Conservation (phyloP, 805 yeast genomes). For the Cyberlindnera mycetangii region DNA sequence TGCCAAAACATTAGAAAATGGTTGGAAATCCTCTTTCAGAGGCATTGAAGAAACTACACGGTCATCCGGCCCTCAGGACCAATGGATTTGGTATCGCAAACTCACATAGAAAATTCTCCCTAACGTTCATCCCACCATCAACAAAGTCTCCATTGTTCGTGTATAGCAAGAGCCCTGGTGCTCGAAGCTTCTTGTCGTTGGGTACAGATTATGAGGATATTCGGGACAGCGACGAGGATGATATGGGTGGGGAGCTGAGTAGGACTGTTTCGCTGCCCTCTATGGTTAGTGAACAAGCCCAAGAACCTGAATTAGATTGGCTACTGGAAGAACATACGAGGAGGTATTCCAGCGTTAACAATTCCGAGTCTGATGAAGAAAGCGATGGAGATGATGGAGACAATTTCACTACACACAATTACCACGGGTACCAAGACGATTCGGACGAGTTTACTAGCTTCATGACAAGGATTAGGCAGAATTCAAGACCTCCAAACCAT, state of each 20-base stretch:
- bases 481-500: constrained; percentile 4
- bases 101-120: constrained; percentile 36
- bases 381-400: constrained; percentile 20
- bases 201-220: constrained; percentile 34
- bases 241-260: constrained; percentile 36
- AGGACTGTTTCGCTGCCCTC: constrained; percentile 42
- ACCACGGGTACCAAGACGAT: constrained; percentile 27
- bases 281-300: constrained; percentile 26
- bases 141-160: constrained; percentile 39
- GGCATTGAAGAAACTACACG: constrained; percentile 26
- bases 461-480: constrained; percentile 25
- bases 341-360: constrained; percentile 31
- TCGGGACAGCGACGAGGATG: constrained; percentile 30
- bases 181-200: constrained; percentile 38
- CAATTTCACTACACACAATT: constrained; percentile 14
- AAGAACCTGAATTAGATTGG: constrained; percentile 37
- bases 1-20: constrained; percentile 3
- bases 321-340: constrained; percentile 38
- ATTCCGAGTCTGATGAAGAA: constrained; percentile 19
- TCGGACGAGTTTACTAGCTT: constrained; percentile 20
- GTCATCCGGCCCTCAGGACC: constrained; percentile 36
- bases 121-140: constrained; percentile 38
- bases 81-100: constrained; percentile 42
- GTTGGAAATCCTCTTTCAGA: constrained; percentile 18
- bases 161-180: constrained; percentile 31